Percentiles rank a stretch among this genome's conserved stretches.
Conservation (phyloP, 1,139 yeast species). For the Pichia sp. region DNA sequence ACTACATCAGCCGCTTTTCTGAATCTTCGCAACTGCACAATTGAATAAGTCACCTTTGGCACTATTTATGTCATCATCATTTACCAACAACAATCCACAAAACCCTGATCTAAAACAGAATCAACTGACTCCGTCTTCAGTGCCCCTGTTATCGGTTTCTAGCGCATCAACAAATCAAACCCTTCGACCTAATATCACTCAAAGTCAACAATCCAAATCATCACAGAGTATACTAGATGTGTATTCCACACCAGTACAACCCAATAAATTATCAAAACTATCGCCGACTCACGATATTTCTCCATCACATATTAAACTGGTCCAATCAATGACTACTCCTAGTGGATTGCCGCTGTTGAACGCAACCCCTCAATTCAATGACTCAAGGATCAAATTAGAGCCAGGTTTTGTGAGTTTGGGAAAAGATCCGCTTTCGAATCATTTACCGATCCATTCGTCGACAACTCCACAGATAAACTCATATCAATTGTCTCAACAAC, state of each 20-base stretch:
- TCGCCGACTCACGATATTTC: neutral
- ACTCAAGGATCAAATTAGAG: neutral
- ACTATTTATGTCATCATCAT: no score
- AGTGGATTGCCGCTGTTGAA: neutral
- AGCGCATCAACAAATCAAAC: no score
- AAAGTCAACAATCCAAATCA: no score
- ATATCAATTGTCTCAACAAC: no score
- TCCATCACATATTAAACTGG: neutral
- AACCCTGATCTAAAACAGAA: neutral
- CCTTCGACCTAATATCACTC: no score
- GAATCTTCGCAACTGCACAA: no score
- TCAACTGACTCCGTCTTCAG: neutral
- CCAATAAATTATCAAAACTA: neutral
- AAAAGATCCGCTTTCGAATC: neutral
- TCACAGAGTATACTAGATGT: neutral
- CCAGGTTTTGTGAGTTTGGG: slow-evolving; percentile 1
- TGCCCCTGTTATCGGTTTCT: neutral
- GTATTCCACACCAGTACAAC: neutral
- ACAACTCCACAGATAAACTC: no score
- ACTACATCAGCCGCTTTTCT: no score
- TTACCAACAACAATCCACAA: no score
- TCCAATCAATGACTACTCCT: neutral
- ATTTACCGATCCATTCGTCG: no score
- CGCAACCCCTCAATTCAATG: neutral
- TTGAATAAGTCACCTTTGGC: no score